Conservation (phyloP, 1,284 basidiomycete genomes). For the Marasmius tenuissimus region DNA sequence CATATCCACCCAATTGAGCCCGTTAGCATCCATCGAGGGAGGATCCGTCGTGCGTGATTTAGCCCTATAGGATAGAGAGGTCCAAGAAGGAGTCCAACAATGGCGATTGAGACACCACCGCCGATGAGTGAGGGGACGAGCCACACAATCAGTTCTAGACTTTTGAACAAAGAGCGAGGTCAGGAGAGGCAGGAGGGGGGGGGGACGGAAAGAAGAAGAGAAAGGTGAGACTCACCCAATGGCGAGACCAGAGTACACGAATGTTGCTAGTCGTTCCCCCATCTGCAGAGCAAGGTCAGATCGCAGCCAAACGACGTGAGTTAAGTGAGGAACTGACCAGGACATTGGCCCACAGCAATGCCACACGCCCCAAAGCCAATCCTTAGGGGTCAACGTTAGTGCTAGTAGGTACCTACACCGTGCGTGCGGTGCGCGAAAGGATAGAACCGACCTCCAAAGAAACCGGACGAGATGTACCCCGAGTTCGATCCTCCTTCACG, state of each 20-base stretch:
- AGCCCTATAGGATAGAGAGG: conserved; percentile 29
- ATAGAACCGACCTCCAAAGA: conserved; percentile 24
- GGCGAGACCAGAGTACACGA: conserved; percentile 19
- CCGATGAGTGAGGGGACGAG: conserved; percentile 44
- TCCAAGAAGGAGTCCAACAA: conserved; percentile 27
- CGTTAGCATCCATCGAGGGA: conserved; percentile 27
- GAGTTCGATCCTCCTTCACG: conserved; percentile 26
- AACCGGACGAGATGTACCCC: conserved; percentile 33
- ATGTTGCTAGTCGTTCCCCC: conserved; percentile 21
- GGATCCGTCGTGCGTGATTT: conserved; percentile 19
- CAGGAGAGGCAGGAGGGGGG: background rate
- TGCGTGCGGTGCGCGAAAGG: too few relatives aligned
- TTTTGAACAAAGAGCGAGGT: conserved; percentile 11
- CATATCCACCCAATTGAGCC: conserved; percentile 26
- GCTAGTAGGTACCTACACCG: too few relatives aligned
- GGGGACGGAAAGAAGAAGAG: background rate
- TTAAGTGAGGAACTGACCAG: conserved; percentile 5
- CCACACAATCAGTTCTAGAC: conserved; percentile 54
- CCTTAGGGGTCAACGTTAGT: background rate
- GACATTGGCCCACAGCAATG: conserved; percentile 26
- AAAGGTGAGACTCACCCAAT: conserved; percentile 18
- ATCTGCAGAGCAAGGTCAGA: conserved; percentile 7
- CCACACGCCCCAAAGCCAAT: conserved; percentile 26
- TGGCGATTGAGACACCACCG: conserved; percentile 43
- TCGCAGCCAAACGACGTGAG: background rate